Base-by-base conservation (phyloP, 1,284 basidiomycete genomes). In the Kwoniella shivajii region DNA sequence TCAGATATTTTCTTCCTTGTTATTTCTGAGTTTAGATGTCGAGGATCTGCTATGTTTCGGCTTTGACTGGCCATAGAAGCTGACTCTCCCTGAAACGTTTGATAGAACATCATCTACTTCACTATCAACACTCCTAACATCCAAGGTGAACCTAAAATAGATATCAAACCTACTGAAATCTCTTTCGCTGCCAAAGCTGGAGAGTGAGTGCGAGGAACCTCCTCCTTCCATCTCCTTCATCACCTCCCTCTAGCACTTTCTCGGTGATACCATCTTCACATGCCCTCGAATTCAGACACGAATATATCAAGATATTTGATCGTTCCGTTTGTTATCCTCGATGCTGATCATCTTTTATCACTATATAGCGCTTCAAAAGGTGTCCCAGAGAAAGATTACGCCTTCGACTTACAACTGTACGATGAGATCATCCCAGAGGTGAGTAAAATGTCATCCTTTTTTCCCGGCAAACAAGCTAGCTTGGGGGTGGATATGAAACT, bases 111-210 rank as follows among this genome's bases (percentile, higher is more conserved):
- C 79, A 74, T 93, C 71, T 91, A 84, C 77, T 74, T 93, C 68
- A 92, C 91, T 6, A 79, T 95, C 61, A 90, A 92, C 76, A 82
- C 92, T 20, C 87, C 90, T 16, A 85, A 95, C 73, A 87, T 95
- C 78, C 76, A 84, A 63, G 80, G 84, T 59, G 75, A 81, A 46
- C 79, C 92, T 20, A 67, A 86, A 61, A 87, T 86, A 72, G 78
- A 84, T 29, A 80, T 94, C 47, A 85, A 84, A 20, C 64, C 85
- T 10, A 85, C 84, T 2, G 79, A 77, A 41, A 80, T 93, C 60
- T 81, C 84, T 22, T 89, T 93, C 79, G 82, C 85, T 63, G 88
- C 89, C 27, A 84, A 80, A 61, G 80, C 87, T 44, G 86, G 86
- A 78, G 80, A 85, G 90, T 90, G 74, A 72, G 85, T 82, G 36